Base-by-base conservation (phyloP, 1,284 basidiomycete species). In the Puccinia hordei region DNA sequence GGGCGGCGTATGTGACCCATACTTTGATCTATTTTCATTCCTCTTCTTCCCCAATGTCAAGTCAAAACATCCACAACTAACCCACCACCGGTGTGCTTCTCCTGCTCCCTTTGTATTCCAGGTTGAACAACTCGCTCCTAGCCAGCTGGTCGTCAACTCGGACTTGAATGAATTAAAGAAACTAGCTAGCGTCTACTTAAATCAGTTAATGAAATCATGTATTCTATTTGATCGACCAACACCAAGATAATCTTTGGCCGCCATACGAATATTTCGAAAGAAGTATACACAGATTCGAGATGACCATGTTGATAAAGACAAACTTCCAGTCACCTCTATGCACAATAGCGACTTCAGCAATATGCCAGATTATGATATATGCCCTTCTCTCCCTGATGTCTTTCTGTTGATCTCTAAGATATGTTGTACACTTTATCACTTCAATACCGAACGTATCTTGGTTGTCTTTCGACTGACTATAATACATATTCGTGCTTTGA, bases 151-250 rank as follows among this genome's bases (percentile, higher is more conserved):
- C 22, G 53, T 73, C 24, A 73, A 73, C 51, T 73, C 71, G 17
- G 71, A 73, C 17, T 73, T 73, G 53, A n/a, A 55, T 33, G 53
- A 73, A 59, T 24, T 73, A 4, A 51, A 44, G 35, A 73, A 73
- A 73, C 38, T 57, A 33, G 30, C 9, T 0, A 12, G 10, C 6
- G 17, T 41, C 41, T 73, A 73, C 35, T 57, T 57, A 22, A 19
- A 73, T 41, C 49, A 57, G 71, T 27, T 73, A 9, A 73, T 57
- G 49, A 33, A 57, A 24, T 73, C 71, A 3, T 17, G n/a, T 30
- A 2, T 57, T n/a, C n/a, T 73, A 12, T 73, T 73, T 30, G 71
- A 55, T 73, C 71, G 71, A 0, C 33, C 71, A 15, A 38, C 22
- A 17, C 30, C 44, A 13, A 24, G n/a, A 51, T 13, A 1, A 27